Conservation (phyloP, 768 basidiomycete genomes). For the Stropharia rugosoannulata region DNA sequence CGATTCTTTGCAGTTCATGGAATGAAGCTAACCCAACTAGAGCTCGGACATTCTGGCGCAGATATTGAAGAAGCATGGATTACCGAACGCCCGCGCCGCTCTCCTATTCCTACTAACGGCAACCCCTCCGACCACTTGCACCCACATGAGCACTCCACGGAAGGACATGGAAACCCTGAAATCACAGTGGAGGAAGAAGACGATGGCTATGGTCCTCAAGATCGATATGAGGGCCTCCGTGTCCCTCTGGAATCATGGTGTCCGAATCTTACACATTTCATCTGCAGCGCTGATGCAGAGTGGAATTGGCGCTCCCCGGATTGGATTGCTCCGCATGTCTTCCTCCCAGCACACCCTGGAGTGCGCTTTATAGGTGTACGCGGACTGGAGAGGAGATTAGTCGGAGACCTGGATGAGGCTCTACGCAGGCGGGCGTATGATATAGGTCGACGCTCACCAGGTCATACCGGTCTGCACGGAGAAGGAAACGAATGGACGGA, state of each 20-base stretch:
- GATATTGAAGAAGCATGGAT: slow-evolving; percentile 69
- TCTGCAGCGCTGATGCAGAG: slow-evolving; percentile 75
- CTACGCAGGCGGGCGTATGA: slow-evolving; percentile 13
- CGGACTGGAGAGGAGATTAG: slow-evolving; percentile 64
- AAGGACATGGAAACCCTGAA: neutral
- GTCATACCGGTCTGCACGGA: neutral
- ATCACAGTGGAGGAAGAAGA: neutral
- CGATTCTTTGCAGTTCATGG: slow-evolving; percentile 70
- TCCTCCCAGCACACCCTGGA: slow-evolving; percentile 62
- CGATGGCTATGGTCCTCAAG: neutral
- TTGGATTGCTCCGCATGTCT: slow-evolving; percentile 77
- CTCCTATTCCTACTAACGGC: slow-evolving; percentile 1
- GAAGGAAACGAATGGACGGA: neutral
- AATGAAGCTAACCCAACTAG: slow-evolving; percentile 57
- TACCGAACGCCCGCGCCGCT: slow-evolving; percentile 38
- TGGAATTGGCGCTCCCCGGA: slow-evolving; percentile 82
- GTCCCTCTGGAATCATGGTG: slow-evolving; percentile 67
- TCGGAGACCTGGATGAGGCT: slow-evolving; percentile 39
- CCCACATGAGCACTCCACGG: too few species aligned
- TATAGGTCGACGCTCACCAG: neutral
- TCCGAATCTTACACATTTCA: slow-evolving; percentile 66
- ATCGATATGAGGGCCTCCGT: neutral
- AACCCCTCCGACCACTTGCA: neutral
- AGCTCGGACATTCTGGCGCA: slow-evolving; percentile 70
- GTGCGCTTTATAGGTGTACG: slow-evolving; percentile 70